Base-by-base conservation (phyloP, 768 basidiomycete species). In the Lentinula sp. region DNA sequence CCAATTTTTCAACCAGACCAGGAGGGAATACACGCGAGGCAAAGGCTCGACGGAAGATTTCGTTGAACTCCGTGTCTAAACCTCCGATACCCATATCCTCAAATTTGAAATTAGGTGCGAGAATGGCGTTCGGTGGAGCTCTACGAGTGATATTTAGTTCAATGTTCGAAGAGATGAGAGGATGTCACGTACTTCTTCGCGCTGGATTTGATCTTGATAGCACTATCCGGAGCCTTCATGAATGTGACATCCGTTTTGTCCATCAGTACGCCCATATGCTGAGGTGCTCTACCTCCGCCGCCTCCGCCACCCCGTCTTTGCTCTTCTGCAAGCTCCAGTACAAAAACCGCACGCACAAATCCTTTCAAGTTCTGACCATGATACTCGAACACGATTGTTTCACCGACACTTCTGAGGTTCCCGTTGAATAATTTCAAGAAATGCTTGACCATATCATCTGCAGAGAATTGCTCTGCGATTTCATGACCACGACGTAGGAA, bases 81-180 rank as follows among this genome's bases (percentile, higher is more conserved):
- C 97, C 97, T 69, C 97, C 97, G 68, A 99, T 98, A 16, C 97
- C 97, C 96, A 99, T 98, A 72, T 99, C 97, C 69, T 96, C 92
- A 64, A 99, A 99, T 74, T 97, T 98, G 84, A 99, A 99, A 74
- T 98, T 98, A 1, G 97, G 94, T 0, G 94, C 88, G 9, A 99
- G 82, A 66, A 99, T 96, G 0, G 97, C 94, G 70, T 98, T 98
- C 6, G 95, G 86, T 5, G 94, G 87, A 0, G 92, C 85, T 67
- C 93, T 95, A 52, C 3, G 32, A 52, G 13, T 28, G 9, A 56
- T 13, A 33, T 48, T 58, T 62, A 18, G 52, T 13, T 54, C 60
- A 45, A 39, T 62, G 15, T 23, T 53, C 10, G 46, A 8, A 35
- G 53, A 42, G 56, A 39, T 18, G 5, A 58, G 49, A 60, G 9